Conservation (phyloP, 2,329 filamentous ascomycete genomes). For the Monosporascus cannonballus region DNA sequence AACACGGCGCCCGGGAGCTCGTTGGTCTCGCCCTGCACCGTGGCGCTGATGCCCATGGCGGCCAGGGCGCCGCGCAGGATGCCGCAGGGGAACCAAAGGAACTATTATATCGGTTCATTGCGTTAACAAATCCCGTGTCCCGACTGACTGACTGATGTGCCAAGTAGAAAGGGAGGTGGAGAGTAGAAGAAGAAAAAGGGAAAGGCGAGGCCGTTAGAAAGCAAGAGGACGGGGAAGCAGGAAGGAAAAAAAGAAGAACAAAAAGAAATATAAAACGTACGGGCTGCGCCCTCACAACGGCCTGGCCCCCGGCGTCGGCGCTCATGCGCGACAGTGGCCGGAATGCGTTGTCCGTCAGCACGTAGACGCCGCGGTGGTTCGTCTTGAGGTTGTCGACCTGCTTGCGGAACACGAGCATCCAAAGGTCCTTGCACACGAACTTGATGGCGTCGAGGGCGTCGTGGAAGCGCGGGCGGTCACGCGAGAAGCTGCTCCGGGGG, state of each 20-base stretch:
- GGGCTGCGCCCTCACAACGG: constrained; percentile 68
- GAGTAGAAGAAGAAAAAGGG: constrained; percentile 5
- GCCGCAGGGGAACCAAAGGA: constrained; percentile 92
- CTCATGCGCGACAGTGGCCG: constrained; percentile 86
- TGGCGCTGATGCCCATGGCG: constrained; percentile 85
- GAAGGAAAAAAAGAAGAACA: constrained; percentile 2
- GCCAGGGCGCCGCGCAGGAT: constrained; percentile 87
- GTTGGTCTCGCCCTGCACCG: constrained; percentile 81
- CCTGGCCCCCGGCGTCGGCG: constrained; percentile 68
- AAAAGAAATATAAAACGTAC: constrained; percentile 43
- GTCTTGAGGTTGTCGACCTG: constrained; percentile 99
- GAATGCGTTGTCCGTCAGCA: constrained; percentile 89
- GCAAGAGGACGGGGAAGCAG: neutral
- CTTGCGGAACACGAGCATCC: constrained; percentile 90
- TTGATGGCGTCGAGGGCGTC: constrained; percentile 96
- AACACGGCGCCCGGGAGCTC: constrained; percentile 88
- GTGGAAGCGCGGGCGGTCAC: constrained; percentile 79
- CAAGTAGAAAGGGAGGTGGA: neutral
- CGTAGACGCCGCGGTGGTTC: constrained; percentile 94
- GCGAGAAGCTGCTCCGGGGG: constrained; percentile 56
- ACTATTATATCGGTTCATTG: constrained; percentile 42
- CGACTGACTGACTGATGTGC: too few relatives aligned
- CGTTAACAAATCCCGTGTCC: neutral
- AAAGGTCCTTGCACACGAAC: constrained; percentile 97
- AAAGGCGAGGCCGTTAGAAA: neutral